These are phyloP conservation scores for barley (Hordeum vulgare) DNA, from an alignment of 176 grass and related monocot species.

Conservation along the genomic window DNA sequence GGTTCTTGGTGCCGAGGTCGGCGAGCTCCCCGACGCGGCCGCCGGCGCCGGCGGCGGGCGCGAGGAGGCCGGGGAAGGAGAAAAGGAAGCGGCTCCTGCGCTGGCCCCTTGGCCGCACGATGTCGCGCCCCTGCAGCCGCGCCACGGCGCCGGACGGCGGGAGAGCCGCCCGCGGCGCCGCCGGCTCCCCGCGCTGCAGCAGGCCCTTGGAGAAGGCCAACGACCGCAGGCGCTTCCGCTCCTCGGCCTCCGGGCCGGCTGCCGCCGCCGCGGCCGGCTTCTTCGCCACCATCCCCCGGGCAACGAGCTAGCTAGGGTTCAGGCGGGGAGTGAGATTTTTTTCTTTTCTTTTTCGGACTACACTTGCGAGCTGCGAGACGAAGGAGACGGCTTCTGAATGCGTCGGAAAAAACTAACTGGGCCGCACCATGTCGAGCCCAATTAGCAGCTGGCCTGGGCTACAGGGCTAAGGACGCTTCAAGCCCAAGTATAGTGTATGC, in stretches of 20 bases:
- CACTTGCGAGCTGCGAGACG: too few species aligned
- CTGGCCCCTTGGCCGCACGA: slow-evolving; percentile 67
- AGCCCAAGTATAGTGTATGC: too few species aligned
- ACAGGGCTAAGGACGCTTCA: too few species aligned
- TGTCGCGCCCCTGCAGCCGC: slow-evolving; percentile 74
- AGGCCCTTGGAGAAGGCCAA: slow-evolving; percentile 64
- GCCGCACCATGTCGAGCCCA: too few species aligned
- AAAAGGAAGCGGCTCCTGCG: slow-evolving; percentile 84
- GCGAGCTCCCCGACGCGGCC: slow-evolving; percentile 80
- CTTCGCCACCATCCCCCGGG: slow-evolving; percentile 64
- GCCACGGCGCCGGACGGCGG: slow-evolving; percentile 46
- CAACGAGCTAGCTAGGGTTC: not conserved
- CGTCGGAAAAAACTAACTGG: too few species aligned
- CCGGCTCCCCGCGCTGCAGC: slow-evolving; percentile 36
- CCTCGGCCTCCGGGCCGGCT: slow-evolving; percentile 28
- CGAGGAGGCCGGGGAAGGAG: slow-evolving; percentile 84
- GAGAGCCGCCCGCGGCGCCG: slow-evolving; percentile 34
- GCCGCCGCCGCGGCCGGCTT: slow-evolving; percentile 17
- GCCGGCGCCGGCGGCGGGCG: slow-evolving; percentile 43
- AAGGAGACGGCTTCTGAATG: too few species aligned
- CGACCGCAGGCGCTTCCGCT: slow-evolving; percentile 55
- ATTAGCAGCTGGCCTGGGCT: too few species aligned
- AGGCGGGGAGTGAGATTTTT: not conserved
- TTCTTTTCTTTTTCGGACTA: too few species aligned
- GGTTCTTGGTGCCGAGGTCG: slow-evolving; percentile 77